Conservation (phyloP, 73 alveolate species). For the Loxodes magnus region DNA sequence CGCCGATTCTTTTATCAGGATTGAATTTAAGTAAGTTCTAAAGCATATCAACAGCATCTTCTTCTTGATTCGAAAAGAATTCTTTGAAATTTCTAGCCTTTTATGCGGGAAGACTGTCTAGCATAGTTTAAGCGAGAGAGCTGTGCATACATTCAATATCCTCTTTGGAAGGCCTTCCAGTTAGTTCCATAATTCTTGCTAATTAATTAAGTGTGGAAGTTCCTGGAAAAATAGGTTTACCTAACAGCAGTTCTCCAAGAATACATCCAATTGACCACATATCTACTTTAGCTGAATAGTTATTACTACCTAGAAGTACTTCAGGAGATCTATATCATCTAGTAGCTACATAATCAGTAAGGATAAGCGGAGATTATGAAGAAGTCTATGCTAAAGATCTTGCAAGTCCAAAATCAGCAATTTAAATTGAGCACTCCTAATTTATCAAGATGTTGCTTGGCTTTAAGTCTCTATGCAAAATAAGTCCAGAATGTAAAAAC, state of each 20-base stretch:
- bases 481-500: conserved; percentile 81
- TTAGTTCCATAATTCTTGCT: conserved; percentile 38
- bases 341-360: conserved; percentile 91
- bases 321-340: conserved; percentile 95
- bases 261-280: conserved; percentile 93
- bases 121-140: conserved; percentile 32
- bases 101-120: conserved; percentile 16
- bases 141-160: conserved; percentile 37
- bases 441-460: conserved; percentile 80
- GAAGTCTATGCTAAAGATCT: conserved; percentile 58
- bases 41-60: conserved; percentile 39
- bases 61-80: conserved; percentile 28
- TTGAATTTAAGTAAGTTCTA: conserved; percentile 39
- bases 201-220: conserved; percentile 46
- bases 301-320: conserved; percentile 70
- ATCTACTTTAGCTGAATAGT: conserved; percentile 77
- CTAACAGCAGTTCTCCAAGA: conserved; percentile 52
- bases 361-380: conserved; percentile 51
- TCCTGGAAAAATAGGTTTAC: conserved; percentile 61
- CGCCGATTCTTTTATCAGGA: conserved; percentile 66
- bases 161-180: conserved; percentile 47
- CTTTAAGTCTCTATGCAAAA: conserved; percentile 62
- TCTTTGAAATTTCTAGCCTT: conserved; percentile 21
- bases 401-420: conserved; percentile 85
- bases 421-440: conserved; percentile 70